These are phyloP conservation scores for Boletus sp. DNA, from an alignment of 768 basidiomycete species.

Conservation along the genomic window DNA sequence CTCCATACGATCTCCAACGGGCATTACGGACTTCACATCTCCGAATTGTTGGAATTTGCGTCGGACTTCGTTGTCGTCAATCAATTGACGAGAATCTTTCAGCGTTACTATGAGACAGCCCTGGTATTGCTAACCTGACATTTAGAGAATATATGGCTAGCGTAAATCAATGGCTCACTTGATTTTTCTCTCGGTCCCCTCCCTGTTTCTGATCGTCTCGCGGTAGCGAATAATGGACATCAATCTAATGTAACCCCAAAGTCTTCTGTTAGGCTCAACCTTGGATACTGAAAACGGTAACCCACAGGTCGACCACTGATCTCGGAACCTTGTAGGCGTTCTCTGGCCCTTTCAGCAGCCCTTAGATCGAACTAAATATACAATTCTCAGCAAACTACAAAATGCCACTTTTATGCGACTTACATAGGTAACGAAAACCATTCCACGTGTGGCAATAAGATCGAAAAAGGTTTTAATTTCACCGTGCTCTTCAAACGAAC, in stretches of 20 bases:
- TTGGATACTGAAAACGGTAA: constrained; percentile 11
- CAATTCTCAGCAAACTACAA: constrained; percentile 10
- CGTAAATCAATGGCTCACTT: constrained; percentile 44
- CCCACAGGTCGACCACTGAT: constrained; percentile 87
- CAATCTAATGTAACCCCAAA: constrained; percentile 59
- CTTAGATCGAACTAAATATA: constrained; percentile 80
- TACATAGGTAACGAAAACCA: constrained; percentile 99
- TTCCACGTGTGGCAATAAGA: constrained; percentile 89
- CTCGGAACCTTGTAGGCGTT: constrained; percentile 84
- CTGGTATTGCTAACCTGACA: constrained; percentile 57
- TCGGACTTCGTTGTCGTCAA: constrained; percentile 83
- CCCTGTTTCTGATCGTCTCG: constrained; percentile 75
- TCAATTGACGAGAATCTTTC: constrained; percentile 63
- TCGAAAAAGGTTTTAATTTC: constrained; percentile 98
- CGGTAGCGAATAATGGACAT: constrained; percentile 96
- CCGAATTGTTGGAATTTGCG: constrained; percentile 87
- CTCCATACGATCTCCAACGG: constrained; percentile 64
- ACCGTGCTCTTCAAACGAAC: constrained; percentile 87
- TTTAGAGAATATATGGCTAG: constrained; percentile 7
- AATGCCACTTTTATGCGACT: constrained; percentile 37
- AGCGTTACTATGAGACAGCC: constrained; percentile 81
- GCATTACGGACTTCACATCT: constrained; percentile 78
- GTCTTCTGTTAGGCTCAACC: constrained; percentile 4
- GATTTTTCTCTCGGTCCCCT: constrained; percentile 70
- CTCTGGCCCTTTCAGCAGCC: constrained; percentile 88